Evolutionary conservation across 2,329 filamentous ascomycete species (phyloP).

Genomic region (Colletotrichum falcatum): DNA sequence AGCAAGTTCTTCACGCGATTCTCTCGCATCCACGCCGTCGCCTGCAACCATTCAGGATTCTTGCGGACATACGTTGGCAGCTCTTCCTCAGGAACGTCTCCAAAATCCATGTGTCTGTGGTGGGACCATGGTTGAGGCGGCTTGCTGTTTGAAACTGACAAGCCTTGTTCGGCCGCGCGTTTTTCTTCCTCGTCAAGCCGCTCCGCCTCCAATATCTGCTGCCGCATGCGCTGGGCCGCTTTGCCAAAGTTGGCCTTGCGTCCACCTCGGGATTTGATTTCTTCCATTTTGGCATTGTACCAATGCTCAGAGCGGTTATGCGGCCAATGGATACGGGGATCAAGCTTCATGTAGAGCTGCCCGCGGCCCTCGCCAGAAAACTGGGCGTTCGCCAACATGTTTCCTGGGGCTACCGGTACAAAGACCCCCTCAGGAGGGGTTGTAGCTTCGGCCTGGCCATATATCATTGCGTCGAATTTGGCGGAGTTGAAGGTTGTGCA

Average conservation of each 20-base stretch:
- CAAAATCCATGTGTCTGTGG: constrained; percentile 51
- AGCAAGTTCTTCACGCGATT: constrained; percentile 43
- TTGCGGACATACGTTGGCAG: constrained; percentile 59
- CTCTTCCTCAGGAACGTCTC: constrained; percentile 52
- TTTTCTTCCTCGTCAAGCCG: constrained; percentile 4
- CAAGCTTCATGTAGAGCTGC: constrained; percentile 58
- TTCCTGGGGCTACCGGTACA: not conserved
- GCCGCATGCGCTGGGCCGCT: constrained; percentile 53
- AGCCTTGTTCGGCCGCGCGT: constrained; percentile 6
- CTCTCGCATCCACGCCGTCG: constrained; percentile 53
- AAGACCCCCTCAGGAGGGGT: constrained; percentile 34
- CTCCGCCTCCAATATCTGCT: constrained; percentile 45
- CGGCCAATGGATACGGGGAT: constrained; percentile 64
- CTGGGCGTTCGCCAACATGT: constrained; percentile 17
- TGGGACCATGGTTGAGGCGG: constrained; percentile 49
- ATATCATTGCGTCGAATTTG: constrained; percentile 42
- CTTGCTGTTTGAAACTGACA: constrained; percentile 1
- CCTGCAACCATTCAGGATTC: constrained; percentile 60
- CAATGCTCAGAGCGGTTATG: constrained; percentile 58
- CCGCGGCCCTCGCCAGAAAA: constrained; percentile 43
- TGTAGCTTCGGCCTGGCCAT: constrained; percentile 36
- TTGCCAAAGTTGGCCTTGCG: constrained; percentile 65
- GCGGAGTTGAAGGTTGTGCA: constrained; percentile 35
- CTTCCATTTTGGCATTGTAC: constrained; percentile 59
- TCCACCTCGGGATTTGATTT: constrained; percentile 61